phyloP scores from a whole-genome alignment of 2,329 filamentous ascomycete genomes.

The Aspergillus brasiliensis region DNA sequence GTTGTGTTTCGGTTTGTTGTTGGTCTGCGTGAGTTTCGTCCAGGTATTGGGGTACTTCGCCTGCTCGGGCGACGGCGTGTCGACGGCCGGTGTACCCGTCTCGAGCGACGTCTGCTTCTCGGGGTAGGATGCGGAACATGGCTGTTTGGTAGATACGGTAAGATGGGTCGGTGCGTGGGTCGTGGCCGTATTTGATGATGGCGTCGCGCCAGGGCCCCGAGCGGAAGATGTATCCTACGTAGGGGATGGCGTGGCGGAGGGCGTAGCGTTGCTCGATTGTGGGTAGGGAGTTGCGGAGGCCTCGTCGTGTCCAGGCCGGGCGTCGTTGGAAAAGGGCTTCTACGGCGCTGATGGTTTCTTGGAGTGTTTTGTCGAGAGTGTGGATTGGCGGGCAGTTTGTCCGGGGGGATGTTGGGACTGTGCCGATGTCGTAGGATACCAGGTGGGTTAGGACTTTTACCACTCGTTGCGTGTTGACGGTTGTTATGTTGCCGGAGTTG shows the following conservation, averaged over 20 bases:
- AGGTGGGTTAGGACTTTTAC: slow-evolving; percentile 62
- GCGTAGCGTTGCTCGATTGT: slow-evolving; percentile 53
- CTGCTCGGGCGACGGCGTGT: slow-evolving; percentile 29
- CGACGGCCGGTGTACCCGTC: slow-evolving; percentile 34
- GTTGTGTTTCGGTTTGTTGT: background rate
- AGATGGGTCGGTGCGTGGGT: slow-evolving; percentile 75
- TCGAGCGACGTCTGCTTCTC: slow-evolving; percentile 35
- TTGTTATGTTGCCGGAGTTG: slow-evolving; percentile 60
- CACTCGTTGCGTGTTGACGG: slow-evolving; percentile 59
- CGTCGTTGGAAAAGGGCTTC: slow-evolving; percentile 68
- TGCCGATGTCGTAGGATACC: slow-evolving; percentile 62
- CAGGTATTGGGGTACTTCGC: slow-evolving; percentile 9
- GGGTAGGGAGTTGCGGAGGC: slow-evolving; percentile 71
- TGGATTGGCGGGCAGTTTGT: slow-evolving; percentile 56
- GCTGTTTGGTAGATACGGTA: slow-evolving; percentile 86
- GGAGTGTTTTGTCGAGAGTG: slow-evolving; percentile 59
- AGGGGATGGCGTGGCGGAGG: slow-evolving; percentile 76
- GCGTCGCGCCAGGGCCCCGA: slow-evolving; percentile 90
- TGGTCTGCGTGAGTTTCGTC: slow-evolving; percentile 1
- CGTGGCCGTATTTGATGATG: slow-evolving; percentile 80
- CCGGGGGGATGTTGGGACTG: slow-evolving; percentile 63
- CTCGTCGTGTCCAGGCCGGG: slow-evolving; percentile 84
- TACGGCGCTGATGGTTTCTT: slow-evolving; percentile 65
- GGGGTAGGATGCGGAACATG: slow-evolving; percentile 70
- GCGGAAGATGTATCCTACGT: slow-evolving; percentile 88